Percentiles rank a stretch among this genome's conserved stretches.
phyloP scores from a whole-genome alignment of 768 basidiomycete species.

The Suillus weaverae region DNA sequence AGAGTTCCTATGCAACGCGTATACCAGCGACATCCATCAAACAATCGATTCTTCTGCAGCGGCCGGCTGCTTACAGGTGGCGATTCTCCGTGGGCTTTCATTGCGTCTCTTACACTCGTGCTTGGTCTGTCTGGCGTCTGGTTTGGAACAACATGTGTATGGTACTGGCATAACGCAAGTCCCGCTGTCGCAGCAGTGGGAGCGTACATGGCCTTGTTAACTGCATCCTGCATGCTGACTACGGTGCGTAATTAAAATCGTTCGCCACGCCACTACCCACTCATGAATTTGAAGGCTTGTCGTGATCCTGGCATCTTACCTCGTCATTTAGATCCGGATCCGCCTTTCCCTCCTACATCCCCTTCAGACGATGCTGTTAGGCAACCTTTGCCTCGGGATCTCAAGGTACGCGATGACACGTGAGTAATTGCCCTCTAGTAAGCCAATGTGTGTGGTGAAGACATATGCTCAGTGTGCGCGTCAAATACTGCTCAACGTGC shows the following conservation, averaged over 20 bases:
- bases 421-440: slow-evolving; percentile 39
- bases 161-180: slow-evolving; percentile 84
- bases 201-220: slow-evolving; percentile 61
- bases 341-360: slow-evolving; percentile 66
- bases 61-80: slow-evolving; percentile 83
- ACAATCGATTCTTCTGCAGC: slow-evolving; percentile 71
- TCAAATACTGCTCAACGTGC: slow-evolving; percentile 95
- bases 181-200: slow-evolving; percentile 69
- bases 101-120: slow-evolving; percentile 59
- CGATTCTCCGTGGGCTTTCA: slow-evolving; percentile 82
- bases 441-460: slow-evolving; percentile 3
- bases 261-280: slow-evolving; percentile 7
- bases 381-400: slow-evolving; percentile 75
- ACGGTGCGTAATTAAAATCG: slow-evolving; percentile 50
- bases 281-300: slow-evolving; percentile 52
- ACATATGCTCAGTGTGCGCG: slow-evolving; percentile 61
- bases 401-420: slow-evolving; percentile 77
- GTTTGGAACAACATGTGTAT: slow-evolving; percentile 86
- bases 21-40: slow-evolving; percentile 66
- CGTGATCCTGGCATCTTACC: slow-evolving; percentile 89
- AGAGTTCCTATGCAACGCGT: slow-evolving; percentile 42
- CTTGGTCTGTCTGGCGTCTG: slow-evolving; percentile 75
- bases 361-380: slow-evolving; percentile 63
- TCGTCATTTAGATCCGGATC: slow-evolving; percentile 81
- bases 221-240: slow-evolving; percentile 71